These are phyloP conservation scores for Acanthamoeba lenticulata DNA, from an alignment of 208 protist species.

Conservation along the genomic window DNA sequence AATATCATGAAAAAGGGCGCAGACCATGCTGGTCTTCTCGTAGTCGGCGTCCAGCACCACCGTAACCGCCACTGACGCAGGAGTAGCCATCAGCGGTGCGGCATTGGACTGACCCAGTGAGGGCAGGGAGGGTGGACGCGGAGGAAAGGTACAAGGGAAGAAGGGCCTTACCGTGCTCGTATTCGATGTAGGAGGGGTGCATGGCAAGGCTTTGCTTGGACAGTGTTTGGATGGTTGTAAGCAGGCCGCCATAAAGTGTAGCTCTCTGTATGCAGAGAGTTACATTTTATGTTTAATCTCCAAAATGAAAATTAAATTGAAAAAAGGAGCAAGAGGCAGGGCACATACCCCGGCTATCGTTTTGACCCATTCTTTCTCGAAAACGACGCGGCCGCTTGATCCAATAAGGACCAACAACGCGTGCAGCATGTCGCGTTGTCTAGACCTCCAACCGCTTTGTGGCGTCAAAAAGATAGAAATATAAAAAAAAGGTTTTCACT, in stretches of 20 bases:
- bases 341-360: background rate
- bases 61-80: background rate
- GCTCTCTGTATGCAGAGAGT: background rate
- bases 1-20: constrained; percentile 34
- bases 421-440: background rate
- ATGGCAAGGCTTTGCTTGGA: constrained; percentile 38
- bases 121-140: background rate
- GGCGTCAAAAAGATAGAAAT: too few relatives aligned
- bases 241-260: background rate
- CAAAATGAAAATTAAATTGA: background rate
- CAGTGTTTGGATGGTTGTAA: constrained; percentile 35
- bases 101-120: background rate
- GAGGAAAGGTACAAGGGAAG: background rate
- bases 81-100: background rate
- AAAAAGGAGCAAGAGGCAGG: background rate
- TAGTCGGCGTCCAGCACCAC: constrained; percentile 24
- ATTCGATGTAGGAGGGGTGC: constrained; percentile 12
- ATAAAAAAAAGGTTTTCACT: too few relatives aligned
- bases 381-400: background rate
- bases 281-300: background rate
- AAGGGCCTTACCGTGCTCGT: background rate
- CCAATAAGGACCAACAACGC: background rate
- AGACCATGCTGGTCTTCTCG: constrained; percentile 27
- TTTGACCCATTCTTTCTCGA: constrained; percentile 58
- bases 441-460: too few relatives aligned